These are phyloP conservation scores for Fraxinus ornus DNA, from an alignment of 305 asterid genomes.

Conservation along the genomic window DNA sequence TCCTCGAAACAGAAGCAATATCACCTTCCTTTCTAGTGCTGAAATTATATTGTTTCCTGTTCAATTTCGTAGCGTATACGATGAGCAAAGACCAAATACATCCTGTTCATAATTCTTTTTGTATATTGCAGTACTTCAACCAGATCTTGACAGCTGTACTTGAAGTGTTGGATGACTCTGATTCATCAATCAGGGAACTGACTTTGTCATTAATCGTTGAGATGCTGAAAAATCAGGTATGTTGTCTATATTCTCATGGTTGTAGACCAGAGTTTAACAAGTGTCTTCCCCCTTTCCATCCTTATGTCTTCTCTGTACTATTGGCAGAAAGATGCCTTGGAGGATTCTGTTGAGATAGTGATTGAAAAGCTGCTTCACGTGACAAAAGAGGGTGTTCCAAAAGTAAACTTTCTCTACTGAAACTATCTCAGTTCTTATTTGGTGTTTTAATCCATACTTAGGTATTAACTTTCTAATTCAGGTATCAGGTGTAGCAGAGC, in stretches of 20 bases:
- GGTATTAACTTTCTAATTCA: constrained; percentile 32
- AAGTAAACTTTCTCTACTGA: constrained; percentile 48
- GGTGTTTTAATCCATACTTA: constrained; percentile 17
- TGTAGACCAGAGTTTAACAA: constrained; percentile 4
- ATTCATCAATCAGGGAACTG: constrained; percentile 75
- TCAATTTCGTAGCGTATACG: neutral
- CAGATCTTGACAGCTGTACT: constrained; percentile 88
- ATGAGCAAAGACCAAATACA: neutral
- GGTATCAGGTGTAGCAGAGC: constrained; percentile 88
- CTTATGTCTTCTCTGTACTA: constrained; percentile 4
- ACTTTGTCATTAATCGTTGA: constrained; percentile 72
- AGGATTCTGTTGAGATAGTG: constrained; percentile 89
- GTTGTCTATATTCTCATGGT: constrained; percentile 23
- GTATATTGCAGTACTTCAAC: constrained; percentile 82
- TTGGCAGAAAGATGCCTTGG: constrained; percentile 80
- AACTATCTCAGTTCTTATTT: constrained; percentile 4
- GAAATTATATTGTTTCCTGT: neutral
- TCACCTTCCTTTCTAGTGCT: constrained; percentile 4
- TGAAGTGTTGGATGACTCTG: constrained; percentile 88
- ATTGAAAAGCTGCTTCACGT: constrained; percentile 86
- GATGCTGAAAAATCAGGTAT: constrained; percentile 96
- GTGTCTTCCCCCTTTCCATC: constrained; percentile 16
- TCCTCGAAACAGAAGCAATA: neutral
- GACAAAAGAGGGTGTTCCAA: constrained; percentile 67
- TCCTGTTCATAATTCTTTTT: constrained; percentile 21